A percentile compares a stretch with the other conserved stretches of the same genome.
These are phyloP conservation scores for Strobilomyces confusus DNA, from an alignment of 768 basidiomycete species.

Conservation along the genomic window DNA sequence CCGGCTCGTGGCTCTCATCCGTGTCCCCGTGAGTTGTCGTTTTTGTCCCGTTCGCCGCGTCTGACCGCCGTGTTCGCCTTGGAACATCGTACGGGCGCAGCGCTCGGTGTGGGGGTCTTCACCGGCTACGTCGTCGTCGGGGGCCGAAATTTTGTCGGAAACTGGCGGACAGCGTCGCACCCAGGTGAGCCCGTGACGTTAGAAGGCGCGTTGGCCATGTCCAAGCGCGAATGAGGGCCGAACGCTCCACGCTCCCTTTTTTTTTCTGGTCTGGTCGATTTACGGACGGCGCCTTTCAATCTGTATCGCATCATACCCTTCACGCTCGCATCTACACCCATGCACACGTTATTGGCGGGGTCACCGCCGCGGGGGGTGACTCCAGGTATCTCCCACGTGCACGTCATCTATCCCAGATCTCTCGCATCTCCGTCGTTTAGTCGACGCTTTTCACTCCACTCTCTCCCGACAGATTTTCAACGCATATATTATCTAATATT, in stretches of 20 bases:
- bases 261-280: background rate
- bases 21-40: constrained; percentile 33
- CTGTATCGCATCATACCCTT: constrained; percentile 6
- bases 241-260: background rate
- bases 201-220: constrained; percentile 65
- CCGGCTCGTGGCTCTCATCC: constrained; percentile 51
- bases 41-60: background rate
- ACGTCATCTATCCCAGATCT: too few species aligned
- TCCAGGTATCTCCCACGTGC: too few species aligned
- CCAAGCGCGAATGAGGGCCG: constrained; percentile 35
- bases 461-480: too few species aligned
- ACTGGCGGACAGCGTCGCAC: constrained; percentile 50
- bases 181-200: constrained; percentile 41
- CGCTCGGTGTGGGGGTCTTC: constrained; percentile 42
- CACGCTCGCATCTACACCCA: background rate
- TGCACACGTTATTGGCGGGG: too few species aligned
- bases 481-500: too few species aligned
- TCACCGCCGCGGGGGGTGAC: too few species aligned
- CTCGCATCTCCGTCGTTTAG: too few species aligned
- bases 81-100: constrained; percentile 2
- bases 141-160: constrained; percentile 63
- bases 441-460: too few species aligned
- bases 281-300: constrained; percentile 8
- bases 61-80: constrained; percentile 6
- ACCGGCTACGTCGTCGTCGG: constrained; percentile 72